Percentiles rank a stretch among this genome's conserved stretches.
phyloP scores from a whole-genome alignment of 352 stramenopile species.

The Aphanomyces euteiches region DNA sequence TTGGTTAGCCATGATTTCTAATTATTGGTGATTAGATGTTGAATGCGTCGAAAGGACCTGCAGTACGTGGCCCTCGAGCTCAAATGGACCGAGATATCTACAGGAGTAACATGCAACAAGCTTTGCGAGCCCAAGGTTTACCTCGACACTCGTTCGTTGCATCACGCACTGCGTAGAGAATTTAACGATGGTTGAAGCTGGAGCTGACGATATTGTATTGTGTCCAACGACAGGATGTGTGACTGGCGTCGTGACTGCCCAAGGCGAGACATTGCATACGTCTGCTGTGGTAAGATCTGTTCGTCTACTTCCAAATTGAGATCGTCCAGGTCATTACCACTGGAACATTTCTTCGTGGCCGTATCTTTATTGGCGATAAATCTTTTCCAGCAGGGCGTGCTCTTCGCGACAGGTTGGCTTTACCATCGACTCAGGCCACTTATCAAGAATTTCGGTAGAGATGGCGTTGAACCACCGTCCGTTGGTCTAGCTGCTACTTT shows the following conservation, averaged over 20 bases:
- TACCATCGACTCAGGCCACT: not conserved
- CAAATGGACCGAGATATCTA: slow-evolving; percentile 98
- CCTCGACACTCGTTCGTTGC: not conserved
- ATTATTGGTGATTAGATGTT: slow-evolving; percentile 66
- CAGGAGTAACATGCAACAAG: slow-evolving; percentile 91
- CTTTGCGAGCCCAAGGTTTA: slow-evolving; percentile 42
- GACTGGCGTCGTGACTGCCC: slow-evolving; percentile 59
- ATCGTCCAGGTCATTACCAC: slow-evolving; percentile 90
- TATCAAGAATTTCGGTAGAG: slow-evolving; percentile 27
- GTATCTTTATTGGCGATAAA: slow-evolving; percentile 93
- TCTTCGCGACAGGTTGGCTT: slow-evolving; percentile 55
- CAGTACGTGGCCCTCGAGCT: slow-evolving; percentile 84
- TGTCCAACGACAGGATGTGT: slow-evolving; percentile 56
- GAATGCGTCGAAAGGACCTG: slow-evolving; percentile 92
- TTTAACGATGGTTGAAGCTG: slow-evolving; percentile 91
- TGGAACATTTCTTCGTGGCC: slow-evolving; percentile 96
- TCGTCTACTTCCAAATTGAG: slow-evolving; percentile 33
- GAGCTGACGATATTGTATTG: slow-evolving; percentile 94
- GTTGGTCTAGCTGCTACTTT: slow-evolving; percentile 93
- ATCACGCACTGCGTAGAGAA: slow-evolving; percentile 59
- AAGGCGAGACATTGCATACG: slow-evolving; percentile 49
- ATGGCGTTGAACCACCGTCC: slow-evolving; percentile 91
- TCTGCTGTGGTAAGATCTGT: slow-evolving; percentile 54
- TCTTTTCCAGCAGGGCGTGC: slow-evolving; percentile 92
- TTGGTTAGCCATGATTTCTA: not conserved